Conservation (phyloP, 1,139 yeast species). For the Yamadazyma blattariae region DNA sequence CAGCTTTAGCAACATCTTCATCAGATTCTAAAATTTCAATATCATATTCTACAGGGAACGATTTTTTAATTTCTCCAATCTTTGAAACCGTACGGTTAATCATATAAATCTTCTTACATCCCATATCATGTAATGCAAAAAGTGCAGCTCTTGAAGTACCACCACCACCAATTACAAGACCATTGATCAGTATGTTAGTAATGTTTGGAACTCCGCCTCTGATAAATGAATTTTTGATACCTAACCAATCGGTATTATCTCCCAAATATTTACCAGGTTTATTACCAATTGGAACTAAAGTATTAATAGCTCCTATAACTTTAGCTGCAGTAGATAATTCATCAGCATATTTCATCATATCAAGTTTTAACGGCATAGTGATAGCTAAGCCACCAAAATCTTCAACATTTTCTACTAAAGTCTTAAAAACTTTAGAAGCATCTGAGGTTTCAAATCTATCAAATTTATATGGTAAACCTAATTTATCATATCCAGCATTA, state of each 20-base stretch:
- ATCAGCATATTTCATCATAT: conserved; percentile 63
- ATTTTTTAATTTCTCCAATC: conserved; percentile 52
- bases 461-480: conserved; percentile 79
- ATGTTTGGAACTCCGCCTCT: conserved; percentile 57
- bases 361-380: conserved; percentile 86
- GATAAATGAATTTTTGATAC: conserved; percentile 68
- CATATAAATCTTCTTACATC: conserved; percentile 74
- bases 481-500: conserved; percentile 64
- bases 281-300: conserved; percentile 57
- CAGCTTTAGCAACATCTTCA: conserved; percentile 40
- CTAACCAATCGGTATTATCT: conserved; percentile 96
- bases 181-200: conserved; percentile 37
- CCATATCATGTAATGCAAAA: conserved; percentile 77
- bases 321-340: conserved; percentile 72
- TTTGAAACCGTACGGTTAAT: conserved; percentile 77
- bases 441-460: conserved; percentile 64
- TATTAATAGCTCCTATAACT: conserved; percentile 89
- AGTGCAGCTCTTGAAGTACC: conserved; percentile 97
- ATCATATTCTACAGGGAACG: conserved; percentile 61
- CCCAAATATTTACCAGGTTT: conserved; percentile 59
- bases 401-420: conserved; percentile 43
- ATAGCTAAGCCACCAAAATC: conserved; percentile 87
- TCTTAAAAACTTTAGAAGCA: conserved; percentile 49
- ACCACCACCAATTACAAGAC: conserved; percentile 91
- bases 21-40: conserved; percentile 56